Base-by-base conservation (phyloP, 2,329 filamentous ascomycete species). In the Fusarium mexicanum region DNA sequence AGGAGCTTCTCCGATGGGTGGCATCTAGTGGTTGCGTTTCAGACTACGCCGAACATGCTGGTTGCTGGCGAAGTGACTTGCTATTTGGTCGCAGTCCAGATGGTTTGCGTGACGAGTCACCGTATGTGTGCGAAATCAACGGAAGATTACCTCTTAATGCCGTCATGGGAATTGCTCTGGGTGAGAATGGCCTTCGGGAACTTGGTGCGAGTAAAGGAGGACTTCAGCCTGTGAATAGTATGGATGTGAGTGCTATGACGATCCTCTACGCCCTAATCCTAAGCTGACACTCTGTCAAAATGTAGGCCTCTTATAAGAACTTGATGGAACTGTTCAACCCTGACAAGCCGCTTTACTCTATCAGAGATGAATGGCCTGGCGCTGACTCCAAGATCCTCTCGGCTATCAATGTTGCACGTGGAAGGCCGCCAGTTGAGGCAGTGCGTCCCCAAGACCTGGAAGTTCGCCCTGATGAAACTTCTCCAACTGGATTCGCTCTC, bases 1-100 rank as follows among this genome's bases (percentile, higher is more conserved):
- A 73, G 37, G 40, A 41, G 26, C 40, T 73, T 5, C 48, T 73
- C 1, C 29, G 16, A 24, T 73, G 71, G 71, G 57, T 73, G n/a
- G 13, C 14, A 2, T 50, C 50, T 4, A 55, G 54, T 14, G 57
- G 53, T 8, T 20, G 10, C 6, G 41, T 70, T 40, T 58, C 71
- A 4, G 29, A 44, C 14, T 73, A 73, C 16, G 12, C 26, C 6
- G 29, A 63, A 2, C 71, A 73, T 50, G 69, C 65, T 5, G 71
- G 71, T 7, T 60, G 53, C 9, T 73, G 71, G 71, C 69, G 71
- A 8, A 73, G 55, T 14, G 71, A 73, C 40, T 22, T 73, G 24
- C n/a, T 73, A 1, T 73, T 73, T 38, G 65, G 61, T 7, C 57
- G 57, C 20, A 73, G 53, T 16, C 38, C 53, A 9, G 61, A 73